Evolutionary conservation across 495 filamentous ascomycete genomes (phyloP).

Genomic region (Lasiosphaeria ovina): DNA sequence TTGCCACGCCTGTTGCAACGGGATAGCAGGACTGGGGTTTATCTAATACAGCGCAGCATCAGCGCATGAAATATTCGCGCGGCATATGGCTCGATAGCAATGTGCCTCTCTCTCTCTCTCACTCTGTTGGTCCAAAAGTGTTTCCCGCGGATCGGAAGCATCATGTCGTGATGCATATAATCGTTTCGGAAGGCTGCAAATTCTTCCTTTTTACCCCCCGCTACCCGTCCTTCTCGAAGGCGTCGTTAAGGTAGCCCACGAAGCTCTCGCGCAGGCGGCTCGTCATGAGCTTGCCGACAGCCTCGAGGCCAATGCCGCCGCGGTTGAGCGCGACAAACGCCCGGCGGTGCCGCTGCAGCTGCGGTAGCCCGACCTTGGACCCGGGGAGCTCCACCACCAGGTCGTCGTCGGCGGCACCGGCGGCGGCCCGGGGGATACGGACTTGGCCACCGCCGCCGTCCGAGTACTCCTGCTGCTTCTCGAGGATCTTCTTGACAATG

Average conservation of each 20-base stretch:
- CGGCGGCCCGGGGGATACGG: constrained; percentile 34
- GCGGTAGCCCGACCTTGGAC: constrained; percentile 63
- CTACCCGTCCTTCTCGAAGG: constrained; percentile 51
- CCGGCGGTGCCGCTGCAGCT: constrained; percentile 77
- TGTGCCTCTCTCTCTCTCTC: not conserved
- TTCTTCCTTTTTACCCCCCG: not conserved
- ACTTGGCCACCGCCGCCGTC: constrained; percentile 59
- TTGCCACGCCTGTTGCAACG: no score
- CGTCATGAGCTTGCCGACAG: constrained; percentile 44
- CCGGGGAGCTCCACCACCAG: constrained; percentile 57
- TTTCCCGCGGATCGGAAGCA: no score
- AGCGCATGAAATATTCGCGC: no score
- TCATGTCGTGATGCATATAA: no score
- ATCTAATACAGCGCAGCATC: no score
- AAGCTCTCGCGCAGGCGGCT: constrained; percentile 64
- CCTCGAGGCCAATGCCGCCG: constrained; percentile 51
- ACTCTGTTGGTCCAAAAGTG: not conserved
- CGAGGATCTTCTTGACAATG: constrained; percentile 70
- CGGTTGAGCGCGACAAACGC: constrained; percentile 81
- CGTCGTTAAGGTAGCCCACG: constrained; percentile 71
- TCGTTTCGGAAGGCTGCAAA: not conserved
- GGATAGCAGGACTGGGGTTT: no score
- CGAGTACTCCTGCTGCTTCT: constrained; percentile 59
- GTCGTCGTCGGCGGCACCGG: constrained; percentile 34
- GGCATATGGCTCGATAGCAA: not conserved